phyloP scores from a whole-genome alignment of 768 basidiomycete species.

The Termitomyces sp. region DNA sequence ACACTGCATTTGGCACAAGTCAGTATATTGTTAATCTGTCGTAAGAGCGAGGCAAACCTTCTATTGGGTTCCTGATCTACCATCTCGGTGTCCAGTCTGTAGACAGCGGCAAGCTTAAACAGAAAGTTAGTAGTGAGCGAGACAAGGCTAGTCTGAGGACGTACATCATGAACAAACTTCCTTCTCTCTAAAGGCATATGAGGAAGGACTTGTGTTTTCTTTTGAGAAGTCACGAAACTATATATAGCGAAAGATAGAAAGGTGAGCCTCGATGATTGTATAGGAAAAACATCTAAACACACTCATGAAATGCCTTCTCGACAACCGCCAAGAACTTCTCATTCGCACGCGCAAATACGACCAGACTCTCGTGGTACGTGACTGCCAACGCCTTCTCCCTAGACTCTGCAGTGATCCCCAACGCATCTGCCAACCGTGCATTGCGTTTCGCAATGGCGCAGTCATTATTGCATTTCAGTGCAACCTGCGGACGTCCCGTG shows the following conservation, averaged over 20 bases:
- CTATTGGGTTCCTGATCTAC: slow-evolving; percentile 90
- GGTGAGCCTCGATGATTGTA: slow-evolving; percentile 3
- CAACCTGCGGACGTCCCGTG: slow-evolving; percentile 29
- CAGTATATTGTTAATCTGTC: neutral
- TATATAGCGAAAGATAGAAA: slow-evolving; percentile 3
- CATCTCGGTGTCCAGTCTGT: slow-evolving; percentile 79
- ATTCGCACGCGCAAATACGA: slow-evolving; percentile 55
- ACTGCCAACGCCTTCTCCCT: slow-evolving; percentile 33
- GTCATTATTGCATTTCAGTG: slow-evolving; percentile 70
- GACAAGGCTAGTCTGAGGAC: slow-evolving; percentile 19
- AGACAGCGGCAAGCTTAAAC: slow-evolving; percentile 65
- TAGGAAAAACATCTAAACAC: slow-evolving; percentile 24
- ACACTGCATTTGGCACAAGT: slow-evolving; percentile 35
- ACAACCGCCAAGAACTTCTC: slow-evolving; percentile 63
- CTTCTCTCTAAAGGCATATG: slow-evolving; percentile 76
- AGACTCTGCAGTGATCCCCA: slow-evolving; percentile 69
- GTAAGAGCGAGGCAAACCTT: slow-evolving; percentile 28
- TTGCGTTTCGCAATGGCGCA: slow-evolving; percentile 86
- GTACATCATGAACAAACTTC: slow-evolving; percentile 76
- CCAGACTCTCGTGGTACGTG: slow-evolving; percentile 58
- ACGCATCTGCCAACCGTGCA: slow-evolving; percentile 80
- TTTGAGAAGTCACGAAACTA: slow-evolving; percentile 68
- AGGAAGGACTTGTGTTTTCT: slow-evolving; percentile 67
- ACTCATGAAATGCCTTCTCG: slow-evolving; percentile 82
- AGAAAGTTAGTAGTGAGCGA: slow-evolving; percentile 1